phyloP scores from a whole-genome alignment of 176 grass and related monocot species.

The Tuctoria greenei region DNA sequence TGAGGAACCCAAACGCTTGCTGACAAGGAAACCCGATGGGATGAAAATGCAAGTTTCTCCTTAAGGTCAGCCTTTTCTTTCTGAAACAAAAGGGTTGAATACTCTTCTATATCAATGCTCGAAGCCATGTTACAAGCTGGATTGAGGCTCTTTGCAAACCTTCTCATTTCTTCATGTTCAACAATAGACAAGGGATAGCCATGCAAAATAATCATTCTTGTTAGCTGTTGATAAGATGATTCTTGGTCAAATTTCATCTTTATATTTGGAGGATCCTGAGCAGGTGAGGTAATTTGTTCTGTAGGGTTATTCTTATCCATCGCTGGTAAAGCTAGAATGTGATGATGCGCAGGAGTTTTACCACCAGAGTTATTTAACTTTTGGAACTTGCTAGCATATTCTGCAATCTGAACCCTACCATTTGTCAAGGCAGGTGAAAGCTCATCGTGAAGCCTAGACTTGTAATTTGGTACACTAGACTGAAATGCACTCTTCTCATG shows the following conservation, averaged over 20 bases:
- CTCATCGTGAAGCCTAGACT: slow-evolving; percentile 36
- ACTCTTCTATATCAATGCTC: slow-evolving; percentile 33
- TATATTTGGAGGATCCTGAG: neutral
- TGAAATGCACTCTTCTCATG: neutral
- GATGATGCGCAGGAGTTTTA: slow-evolving; percentile 7
- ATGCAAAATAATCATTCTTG: slow-evolving; percentile 22
- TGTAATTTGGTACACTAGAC: slow-evolving; percentile 30
- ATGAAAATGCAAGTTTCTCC: slow-evolving; percentile 38
- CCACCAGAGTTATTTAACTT: slow-evolving; percentile 9
- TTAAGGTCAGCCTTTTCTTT: slow-evolving; percentile 38
- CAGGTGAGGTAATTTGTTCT: slow-evolving; percentile 20
- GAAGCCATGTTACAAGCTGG: slow-evolving; percentile 40
- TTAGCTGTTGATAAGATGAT: slow-evolving; percentile 37
- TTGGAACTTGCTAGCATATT: slow-evolving; percentile 34
- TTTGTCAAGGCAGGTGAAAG: slow-evolving; percentile 49
- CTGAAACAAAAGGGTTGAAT: slow-evolving; percentile 39
- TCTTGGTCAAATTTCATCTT: slow-evolving; percentile 43
- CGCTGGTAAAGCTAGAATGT: slow-evolving; percentile 32
- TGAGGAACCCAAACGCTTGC: slow-evolving; percentile 41
- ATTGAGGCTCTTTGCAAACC: slow-evolving; percentile 39
- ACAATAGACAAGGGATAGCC: slow-evolving; percentile 32
- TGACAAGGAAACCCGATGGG: slow-evolving; percentile 31
- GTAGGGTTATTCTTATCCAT: neutral
- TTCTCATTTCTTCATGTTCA: slow-evolving; percentile 44
- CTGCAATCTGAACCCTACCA: slow-evolving; percentile 40